phyloP scores from a whole-genome alignment of 2,329 filamentous ascomycete genomes.

The Rhynchosporium graminicola region DNA sequence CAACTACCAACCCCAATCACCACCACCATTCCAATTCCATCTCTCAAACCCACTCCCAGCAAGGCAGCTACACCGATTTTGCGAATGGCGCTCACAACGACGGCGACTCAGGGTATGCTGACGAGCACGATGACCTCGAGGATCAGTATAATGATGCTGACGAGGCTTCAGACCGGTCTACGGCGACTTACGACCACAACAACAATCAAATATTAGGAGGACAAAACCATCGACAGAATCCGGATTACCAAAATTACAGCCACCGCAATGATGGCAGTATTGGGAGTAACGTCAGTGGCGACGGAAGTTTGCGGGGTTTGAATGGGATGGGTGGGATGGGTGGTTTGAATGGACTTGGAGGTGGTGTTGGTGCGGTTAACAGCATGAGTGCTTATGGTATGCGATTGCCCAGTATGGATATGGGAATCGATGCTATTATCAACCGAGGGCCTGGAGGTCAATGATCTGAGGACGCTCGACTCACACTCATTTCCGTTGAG shows the following conservation, averaged over 20 bases:
- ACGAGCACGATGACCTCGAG: conserved; percentile 51
- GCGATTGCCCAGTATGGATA: conserved; percentile 57
- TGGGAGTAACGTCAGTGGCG: conserved; percentile 17
- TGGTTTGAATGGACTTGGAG: not conserved
- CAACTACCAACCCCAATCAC: too few species aligned
- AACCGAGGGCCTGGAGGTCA: conserved; percentile 44
- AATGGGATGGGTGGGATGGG: conserved; percentile 1
- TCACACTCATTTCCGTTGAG: too few species aligned
- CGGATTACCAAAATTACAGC: not conserved
- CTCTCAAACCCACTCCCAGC: conserved; percentile 9
- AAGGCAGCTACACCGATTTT: conserved; percentile 1
- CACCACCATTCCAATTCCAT: not conserved
- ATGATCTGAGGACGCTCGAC: not conserved
- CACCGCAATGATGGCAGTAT: conserved; percentile 23
- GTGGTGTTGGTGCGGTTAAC: too few species aligned
- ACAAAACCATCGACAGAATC: not conserved
- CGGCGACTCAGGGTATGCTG: conserved; percentile 70
- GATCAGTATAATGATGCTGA: conserved; percentile 34
- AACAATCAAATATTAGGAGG: conserved; percentile 7
- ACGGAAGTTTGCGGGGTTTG: conserved; percentile 1
- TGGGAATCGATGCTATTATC: conserved; percentile 62
- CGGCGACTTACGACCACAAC: conserved; percentile 6
- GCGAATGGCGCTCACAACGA: conserved; percentile 43
- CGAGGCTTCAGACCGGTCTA: conserved; percentile 23
- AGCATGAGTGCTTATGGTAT: conserved; percentile 7